Conservation (phyloP, 257 asterid genomes). For the Scutellaria galericulata region DNA sequence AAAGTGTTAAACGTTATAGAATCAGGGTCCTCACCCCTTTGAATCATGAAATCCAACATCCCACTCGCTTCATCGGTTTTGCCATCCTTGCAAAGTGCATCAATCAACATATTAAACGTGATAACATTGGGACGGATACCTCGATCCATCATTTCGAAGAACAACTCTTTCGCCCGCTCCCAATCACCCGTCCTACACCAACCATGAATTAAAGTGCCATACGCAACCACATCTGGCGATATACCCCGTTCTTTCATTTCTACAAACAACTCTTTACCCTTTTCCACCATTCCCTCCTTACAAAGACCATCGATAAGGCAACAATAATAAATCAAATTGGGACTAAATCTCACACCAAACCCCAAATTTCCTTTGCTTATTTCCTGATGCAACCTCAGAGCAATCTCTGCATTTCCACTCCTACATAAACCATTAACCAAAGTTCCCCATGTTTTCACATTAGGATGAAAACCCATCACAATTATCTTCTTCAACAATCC, state of each 20-base stretch:
- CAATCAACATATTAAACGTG: conserved; percentile 57
- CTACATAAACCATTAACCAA: conserved; percentile 68
- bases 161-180: conserved; percentile 60
- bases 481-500: conserved; percentile 54
- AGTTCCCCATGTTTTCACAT: conserved; percentile 61
- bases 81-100: conserved; percentile 67
- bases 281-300: conserved; percentile 59
- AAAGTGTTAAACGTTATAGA: conserved; percentile 57
- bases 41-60: conserved; percentile 63
- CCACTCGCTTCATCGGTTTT: conserved; percentile 61
- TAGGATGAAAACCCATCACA: conserved; percentile 52
- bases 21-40: conserved; percentile 69
- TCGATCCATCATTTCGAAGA: conserved; percentile 65
- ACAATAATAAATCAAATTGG: conserved; percentile 59
- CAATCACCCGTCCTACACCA: conserved; percentile 53
- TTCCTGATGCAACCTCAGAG: conserved; percentile 58
- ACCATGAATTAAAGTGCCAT: conserved; percentile 59
- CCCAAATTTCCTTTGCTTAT: conserved; percentile 45
- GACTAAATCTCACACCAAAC: conserved; percentile 43
- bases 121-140: conserved; percentile 69
- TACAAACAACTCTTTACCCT: conserved; percentile 53
- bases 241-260: conserved; percentile 70
- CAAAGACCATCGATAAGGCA: conserved; percentile 67
- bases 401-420: conserved; percentile 62
- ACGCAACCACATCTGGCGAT: conserved; percentile 59